Conservation (phyloP, 495 filamentous ascomycete species). For the Achaetomiella virescens region DNA sequence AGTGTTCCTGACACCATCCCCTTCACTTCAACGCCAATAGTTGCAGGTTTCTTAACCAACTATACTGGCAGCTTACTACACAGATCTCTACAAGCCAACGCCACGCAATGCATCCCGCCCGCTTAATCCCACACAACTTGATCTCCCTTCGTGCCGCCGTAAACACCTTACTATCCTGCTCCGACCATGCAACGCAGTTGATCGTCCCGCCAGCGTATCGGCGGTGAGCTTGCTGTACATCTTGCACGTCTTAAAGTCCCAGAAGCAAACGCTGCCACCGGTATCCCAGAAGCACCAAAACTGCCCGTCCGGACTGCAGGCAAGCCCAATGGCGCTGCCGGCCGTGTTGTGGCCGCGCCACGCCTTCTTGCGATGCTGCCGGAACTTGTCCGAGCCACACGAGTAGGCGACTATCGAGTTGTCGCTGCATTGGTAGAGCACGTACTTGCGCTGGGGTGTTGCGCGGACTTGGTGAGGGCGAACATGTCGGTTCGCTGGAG, state of each 20-base stretch:
- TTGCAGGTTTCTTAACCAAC: neutral
- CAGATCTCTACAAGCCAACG: neutral
- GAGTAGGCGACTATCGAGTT: conserved; percentile 97
- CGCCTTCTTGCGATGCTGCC: conserved; percentile 93
- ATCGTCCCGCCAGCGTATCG: conserved; percentile 61
- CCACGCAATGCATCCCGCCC: neutral
- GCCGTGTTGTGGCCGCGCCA: conserved; percentile 95
- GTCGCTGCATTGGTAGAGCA: conserved; percentile 85
- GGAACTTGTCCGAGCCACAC: conserved; percentile 76
- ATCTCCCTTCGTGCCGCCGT: conserved; percentile 86
- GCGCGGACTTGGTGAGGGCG: conserved; percentile 69
- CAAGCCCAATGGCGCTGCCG: conserved; percentile 86
- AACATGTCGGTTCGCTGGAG: conserved; percentile 96
- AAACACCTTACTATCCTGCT: conserved; percentile 89
- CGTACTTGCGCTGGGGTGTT: conserved; percentile 86
- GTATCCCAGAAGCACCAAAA: conserved; percentile 82
- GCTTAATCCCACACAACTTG: conserved; percentile 93
- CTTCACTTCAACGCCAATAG: neutral
- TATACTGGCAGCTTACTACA: conserved; percentile 3
- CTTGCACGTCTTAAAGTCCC: conserved; percentile 98
- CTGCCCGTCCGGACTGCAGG: conserved; percentile 83
- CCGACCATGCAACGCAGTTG: conserved; percentile 83
- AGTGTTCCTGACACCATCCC: no score
- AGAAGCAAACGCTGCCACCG: conserved; percentile 86
- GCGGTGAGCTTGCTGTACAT: conserved; percentile 94